These are phyloP conservation scores for Lepidium campestre DNA, from an alignment of 441 rosid species.

Conservation along the genomic window DNA sequence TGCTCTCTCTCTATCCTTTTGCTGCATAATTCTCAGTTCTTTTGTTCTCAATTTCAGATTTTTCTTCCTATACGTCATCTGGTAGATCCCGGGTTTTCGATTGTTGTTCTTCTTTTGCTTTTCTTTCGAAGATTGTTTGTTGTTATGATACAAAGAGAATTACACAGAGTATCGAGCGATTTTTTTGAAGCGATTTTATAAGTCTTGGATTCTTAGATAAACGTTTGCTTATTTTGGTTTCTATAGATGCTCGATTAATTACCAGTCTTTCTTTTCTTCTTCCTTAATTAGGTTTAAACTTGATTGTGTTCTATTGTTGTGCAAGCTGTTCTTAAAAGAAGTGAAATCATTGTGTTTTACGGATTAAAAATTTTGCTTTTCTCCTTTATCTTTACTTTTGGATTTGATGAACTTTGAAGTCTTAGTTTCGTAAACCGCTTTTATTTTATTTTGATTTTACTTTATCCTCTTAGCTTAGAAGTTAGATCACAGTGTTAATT, in stretches of 20 bases:
- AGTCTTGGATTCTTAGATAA: not conserved
- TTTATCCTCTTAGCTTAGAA: conserved; percentile 16
- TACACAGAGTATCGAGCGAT: not conserved
- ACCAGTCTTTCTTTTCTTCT: not conserved
- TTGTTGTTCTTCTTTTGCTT: not conserved
- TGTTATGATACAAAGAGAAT: not conserved
- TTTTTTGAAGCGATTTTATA: not conserved
- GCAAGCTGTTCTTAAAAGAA: not conserved
- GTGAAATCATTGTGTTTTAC: not conserved
- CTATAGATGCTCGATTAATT: not conserved
- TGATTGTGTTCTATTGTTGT: not conserved
- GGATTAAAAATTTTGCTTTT: not conserved
- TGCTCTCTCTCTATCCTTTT: not conserved
- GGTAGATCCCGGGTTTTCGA: not conserved
- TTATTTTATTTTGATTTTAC: not conserved
- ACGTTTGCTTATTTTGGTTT: not conserved
- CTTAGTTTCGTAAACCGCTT: not conserved
- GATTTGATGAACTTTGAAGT: conserved; percentile 5
- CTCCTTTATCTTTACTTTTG: conserved; percentile 1
- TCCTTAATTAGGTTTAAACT: not conserved
- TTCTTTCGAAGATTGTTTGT: not conserved
- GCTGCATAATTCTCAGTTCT: not conserved
- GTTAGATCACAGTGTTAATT: not conserved
- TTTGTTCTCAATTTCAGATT: not conserved
- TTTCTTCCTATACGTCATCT: not conserved